Evolutionary conservation across 805 yeast genomes (phyloP).

Genomic region (Candida takata): DNA sequence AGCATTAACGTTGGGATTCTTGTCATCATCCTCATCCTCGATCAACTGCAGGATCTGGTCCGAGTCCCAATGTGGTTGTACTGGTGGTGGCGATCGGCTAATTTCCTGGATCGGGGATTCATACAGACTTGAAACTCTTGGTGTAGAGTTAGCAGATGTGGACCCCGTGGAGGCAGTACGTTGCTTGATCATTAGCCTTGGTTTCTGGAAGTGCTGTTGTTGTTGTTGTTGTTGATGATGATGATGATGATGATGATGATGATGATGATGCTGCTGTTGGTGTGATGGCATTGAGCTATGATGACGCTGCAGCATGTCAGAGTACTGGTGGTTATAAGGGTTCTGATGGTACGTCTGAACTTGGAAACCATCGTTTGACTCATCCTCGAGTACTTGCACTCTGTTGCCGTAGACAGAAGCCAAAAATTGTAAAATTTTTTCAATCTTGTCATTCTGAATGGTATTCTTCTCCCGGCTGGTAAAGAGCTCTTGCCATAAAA

Average conservation of each 20-base stretch:
- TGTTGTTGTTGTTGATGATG: conserved; percentile 1
- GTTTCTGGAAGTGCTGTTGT: conserved; percentile 11
- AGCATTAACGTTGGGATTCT: too few species aligned
- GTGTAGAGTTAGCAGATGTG: conserved; percentile 1
- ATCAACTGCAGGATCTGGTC: neutral
- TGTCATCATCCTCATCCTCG: neutral
- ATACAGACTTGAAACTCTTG: conserved; percentile 2
- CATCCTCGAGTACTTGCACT: conserved; percentile 19
- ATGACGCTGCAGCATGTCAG: neutral
- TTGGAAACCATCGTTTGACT: neutral
- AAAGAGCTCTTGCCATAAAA: conserved; percentile 86
- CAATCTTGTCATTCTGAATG: conserved; percentile 80
- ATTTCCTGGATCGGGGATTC: conserved; percentile 21
- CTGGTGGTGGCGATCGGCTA: conserved; percentile 10
- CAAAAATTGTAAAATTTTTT: conserved; percentile 78
- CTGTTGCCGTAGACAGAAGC: conserved; percentile 51
- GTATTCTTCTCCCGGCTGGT: conserved; percentile 79
- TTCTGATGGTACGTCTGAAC: neutral
- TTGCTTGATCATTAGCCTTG: conserved; percentile 18
- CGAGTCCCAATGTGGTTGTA: neutral
- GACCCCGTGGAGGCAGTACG: conserved; percentile 12
- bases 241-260: neutral
- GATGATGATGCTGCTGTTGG: conserved; percentile 2
- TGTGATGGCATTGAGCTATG: neutral
- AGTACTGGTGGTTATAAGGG: neutral